Conservation (phyloP, 495 filamentous ascomycete genomes). For the Penicillium chermesinum region DNA sequence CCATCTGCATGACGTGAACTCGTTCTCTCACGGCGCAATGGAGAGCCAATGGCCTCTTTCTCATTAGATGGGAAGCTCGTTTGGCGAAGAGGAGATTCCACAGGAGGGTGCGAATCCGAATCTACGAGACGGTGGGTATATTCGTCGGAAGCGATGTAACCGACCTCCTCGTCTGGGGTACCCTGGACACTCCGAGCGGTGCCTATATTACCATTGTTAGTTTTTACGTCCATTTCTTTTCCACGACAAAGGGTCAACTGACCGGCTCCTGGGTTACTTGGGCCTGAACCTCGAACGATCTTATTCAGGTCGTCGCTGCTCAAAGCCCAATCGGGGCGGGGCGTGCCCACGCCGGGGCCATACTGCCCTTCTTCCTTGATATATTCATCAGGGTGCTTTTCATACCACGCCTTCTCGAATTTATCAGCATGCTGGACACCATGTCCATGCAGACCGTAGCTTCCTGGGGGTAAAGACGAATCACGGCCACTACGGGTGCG, state of each 20-base stretch:
- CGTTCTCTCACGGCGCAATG: slow-evolving; percentile 16
- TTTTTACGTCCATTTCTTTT: too few species aligned
- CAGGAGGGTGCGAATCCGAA: slow-evolving; percentile 47
- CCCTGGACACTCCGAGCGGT: slow-evolving; percentile 45
- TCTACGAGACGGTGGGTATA: slow-evolving; percentile 66
- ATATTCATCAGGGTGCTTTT: slow-evolving; percentile 78
- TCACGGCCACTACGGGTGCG: slow-evolving; percentile 59
- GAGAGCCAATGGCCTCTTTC: slow-evolving; percentile 2
- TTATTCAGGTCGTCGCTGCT: slow-evolving; percentile 90
- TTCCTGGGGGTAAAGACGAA: slow-evolving; percentile 62
- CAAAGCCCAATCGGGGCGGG: slow-evolving; percentile 75
- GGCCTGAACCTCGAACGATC: slow-evolving; percentile 70
- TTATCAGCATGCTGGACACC: slow-evolving; percentile 62
- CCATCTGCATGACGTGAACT: slow-evolving; percentile 39
- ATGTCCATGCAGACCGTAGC: slow-evolving; percentile 84
- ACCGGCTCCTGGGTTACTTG: slow-evolving; percentile 63
- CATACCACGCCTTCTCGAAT: slow-evolving; percentile 82
- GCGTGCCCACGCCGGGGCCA: slow-evolving; percentile 57
- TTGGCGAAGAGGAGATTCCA: slow-evolving; percentile 56
- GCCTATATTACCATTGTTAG: too few species aligned
- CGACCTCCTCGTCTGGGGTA: slow-evolving; percentile 74
- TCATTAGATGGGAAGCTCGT: slow-evolving; percentile 44
- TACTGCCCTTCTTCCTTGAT: slow-evolving; percentile 70
- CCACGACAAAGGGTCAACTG: slow-evolving; percentile 8
- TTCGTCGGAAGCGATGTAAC: slow-evolving; percentile 74